Conservation (phyloP, 1,284 basidiomycete genomes). For the Pseudozyma sp. region DNA sequence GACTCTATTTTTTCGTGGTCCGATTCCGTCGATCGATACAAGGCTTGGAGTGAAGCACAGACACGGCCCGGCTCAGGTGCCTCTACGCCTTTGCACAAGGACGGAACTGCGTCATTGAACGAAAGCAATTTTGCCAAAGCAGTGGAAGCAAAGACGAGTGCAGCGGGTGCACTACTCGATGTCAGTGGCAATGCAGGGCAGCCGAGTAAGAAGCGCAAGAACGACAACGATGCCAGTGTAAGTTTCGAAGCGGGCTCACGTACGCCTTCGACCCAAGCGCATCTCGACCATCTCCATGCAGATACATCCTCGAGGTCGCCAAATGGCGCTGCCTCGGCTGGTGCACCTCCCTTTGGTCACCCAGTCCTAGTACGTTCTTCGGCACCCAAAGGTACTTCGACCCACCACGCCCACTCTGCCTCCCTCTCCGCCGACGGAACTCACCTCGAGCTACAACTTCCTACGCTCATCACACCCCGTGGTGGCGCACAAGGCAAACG, state of each 20-base stretch:
- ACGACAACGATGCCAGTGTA: conserved; percentile 11
- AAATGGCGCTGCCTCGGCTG: conserved; percentile 11
- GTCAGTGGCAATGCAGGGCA: conserved; percentile 10
- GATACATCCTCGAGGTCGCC: conserved; percentile 30
- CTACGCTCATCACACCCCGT: conserved; percentile 60
- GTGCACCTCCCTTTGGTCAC: conserved; percentile 45
- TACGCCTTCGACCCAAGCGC: conserved; percentile 30
- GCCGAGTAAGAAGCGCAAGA: conserved; percentile 25
- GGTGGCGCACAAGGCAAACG: conserved; percentile 47
- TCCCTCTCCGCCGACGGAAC: conserved; percentile 45
- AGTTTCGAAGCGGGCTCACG: conserved; percentile 1
- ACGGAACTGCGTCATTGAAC: not conserved
- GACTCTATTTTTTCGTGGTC: conserved; percentile 65
- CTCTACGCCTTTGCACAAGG: conserved; percentile 35
- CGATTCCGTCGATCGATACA: conserved; percentile 61
- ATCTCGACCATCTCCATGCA: conserved; percentile 34
- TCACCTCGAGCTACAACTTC: conserved; percentile 54
- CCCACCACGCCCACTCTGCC: conserved; percentile 47
- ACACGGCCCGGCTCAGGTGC: conserved; percentile 52
- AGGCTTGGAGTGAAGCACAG: conserved; percentile 61
- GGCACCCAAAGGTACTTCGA: conserved; percentile 54
- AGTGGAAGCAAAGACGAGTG: conserved; percentile 18
- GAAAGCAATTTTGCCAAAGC: conserved; percentile 20
- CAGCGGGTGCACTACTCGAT: not conserved
- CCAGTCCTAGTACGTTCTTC: conserved; percentile 50